phyloP scores from a whole-genome alignment of 2,329 filamentous ascomycete species.

The Helotiales sp. region DNA sequence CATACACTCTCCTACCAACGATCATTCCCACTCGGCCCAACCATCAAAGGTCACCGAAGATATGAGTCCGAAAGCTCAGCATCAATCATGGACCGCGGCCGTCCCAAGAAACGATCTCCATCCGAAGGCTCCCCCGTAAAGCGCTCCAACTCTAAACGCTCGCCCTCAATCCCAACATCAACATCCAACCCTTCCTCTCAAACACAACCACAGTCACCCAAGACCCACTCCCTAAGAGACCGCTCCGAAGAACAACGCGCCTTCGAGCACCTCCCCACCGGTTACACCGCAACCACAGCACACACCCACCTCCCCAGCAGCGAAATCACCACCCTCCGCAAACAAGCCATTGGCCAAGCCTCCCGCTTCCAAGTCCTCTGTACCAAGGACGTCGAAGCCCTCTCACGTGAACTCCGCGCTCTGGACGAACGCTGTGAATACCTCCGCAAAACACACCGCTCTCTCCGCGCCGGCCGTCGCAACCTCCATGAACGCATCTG shows the following conservation, averaged over 20 bases:
- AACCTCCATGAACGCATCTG: constrained; percentile 80
- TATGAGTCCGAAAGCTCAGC: constrained; percentile 61
- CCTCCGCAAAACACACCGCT: constrained; percentile 76
- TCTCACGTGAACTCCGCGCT: constrained; percentile 74
- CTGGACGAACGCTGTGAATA: constrained; percentile 82
- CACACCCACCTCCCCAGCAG: constrained; percentile 50
- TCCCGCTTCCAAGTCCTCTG: constrained; percentile 68
- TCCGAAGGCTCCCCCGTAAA: constrained; percentile 45
- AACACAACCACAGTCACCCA: background rate
- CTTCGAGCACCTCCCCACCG: constrained; percentile 65
- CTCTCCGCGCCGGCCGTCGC: constrained; percentile 74
- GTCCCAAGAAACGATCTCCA: constrained; percentile 57
- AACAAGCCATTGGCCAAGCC: constrained; percentile 66
- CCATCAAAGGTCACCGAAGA: constrained; percentile 51
- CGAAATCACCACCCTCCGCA: constrained; percentile 59
- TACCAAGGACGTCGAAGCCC: constrained; percentile 64
- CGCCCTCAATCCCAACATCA: constrained; percentile 4
- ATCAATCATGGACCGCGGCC: constrained; percentile 64
- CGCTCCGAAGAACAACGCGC: constrained; percentile 55
- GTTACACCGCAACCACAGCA: constrained; percentile 60
- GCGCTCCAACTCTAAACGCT: constrained; percentile 43
- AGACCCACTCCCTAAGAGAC: background rate
- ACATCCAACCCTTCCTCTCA: background rate
- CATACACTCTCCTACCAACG: constrained; percentile 30
- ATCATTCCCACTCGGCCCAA: constrained; percentile 5